These are phyloP conservation scores for Rosa lucieae DNA, from an alignment of 306 rosid genomes.

Conservation along the genomic window DNA sequence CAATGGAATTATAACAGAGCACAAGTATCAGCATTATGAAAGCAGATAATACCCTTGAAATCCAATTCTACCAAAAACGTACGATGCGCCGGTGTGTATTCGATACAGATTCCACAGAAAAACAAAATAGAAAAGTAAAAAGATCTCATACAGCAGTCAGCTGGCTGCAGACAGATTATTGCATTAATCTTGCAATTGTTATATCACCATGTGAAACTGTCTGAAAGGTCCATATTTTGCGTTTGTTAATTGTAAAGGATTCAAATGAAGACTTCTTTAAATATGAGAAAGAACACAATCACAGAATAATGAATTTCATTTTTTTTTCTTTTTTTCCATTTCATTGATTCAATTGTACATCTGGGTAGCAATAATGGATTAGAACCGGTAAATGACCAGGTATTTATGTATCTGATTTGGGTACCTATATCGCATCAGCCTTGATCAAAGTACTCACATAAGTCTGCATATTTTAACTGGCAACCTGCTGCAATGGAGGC, in stretches of 20 bases:
- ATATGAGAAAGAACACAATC: not conserved
- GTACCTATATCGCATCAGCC: not conserved
- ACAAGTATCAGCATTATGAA: not conserved
- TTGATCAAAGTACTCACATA: not conserved
- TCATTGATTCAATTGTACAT: constrained; percentile 3
- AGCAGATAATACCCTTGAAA: not conserved
- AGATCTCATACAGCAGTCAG: not conserved
- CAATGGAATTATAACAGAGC: not conserved
- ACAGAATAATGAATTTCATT: not conserved
- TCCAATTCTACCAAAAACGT: not conserved
- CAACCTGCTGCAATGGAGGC: constrained; percentile 73
- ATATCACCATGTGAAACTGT: not conserved
- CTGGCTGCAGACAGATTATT: not conserved
- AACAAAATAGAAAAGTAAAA: not conserved
- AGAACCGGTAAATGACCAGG: constrained; percentile 7
- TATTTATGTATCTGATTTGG: not conserved
- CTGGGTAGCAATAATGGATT: not conserved
- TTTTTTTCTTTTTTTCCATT: not conserved
- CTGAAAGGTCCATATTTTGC: not conserved
- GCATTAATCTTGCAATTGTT: not conserved
- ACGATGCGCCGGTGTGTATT: not conserved
- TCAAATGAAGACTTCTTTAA: not conserved
- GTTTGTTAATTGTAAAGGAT: not conserved
- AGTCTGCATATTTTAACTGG: constrained; percentile 32
- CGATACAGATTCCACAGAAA: not conserved